Evolutionary conservation across 768 basidiomycete genomes (phyloP), one percentile per base, ranked within the genome.

Genomic region (Hygrophorus pudorinus): DNA sequence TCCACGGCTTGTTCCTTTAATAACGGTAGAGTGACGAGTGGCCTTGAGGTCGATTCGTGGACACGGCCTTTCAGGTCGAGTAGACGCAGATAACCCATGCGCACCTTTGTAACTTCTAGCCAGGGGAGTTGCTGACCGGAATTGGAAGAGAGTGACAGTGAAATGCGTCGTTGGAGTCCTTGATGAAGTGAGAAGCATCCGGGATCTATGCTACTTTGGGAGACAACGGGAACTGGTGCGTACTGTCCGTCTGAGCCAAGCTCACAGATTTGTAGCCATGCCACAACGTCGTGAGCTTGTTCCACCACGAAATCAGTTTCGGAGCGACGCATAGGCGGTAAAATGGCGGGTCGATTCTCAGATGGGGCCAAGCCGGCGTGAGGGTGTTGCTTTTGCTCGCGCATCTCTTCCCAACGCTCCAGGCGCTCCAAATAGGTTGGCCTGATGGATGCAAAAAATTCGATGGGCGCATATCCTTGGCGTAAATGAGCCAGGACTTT

Each of bases 351-450:
- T 34, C 59, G 62, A 50, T 52, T 63, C 37, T 76, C 73, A 29
- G 59, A 48, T n/a, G 62, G 60, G 24, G 58, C 50, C 16, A 65
- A 48, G 43, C 59, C 63, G 37, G 65, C 57, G 34, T 68, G 60
- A 49, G 63, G 65, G 55, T 57, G 65, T 47, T 67, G 63, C 50
- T 77, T 76, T 38, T 84, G 77, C 51, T 97, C 92, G 28, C 91
- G 78, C 70, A 87, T 73, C 57, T 92, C 86, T 56, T 97, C 94
- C 92, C 91, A 96, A 45, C 85, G 76, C 56, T 92, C 90, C 62
- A 97, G 66, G 5, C 90, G 78, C 49, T 89, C 85, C 52, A 98
- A 60, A 61, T 94, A 98, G 12, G 81, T 83, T 11, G 88, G 76
- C 40, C 77, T 79, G 48, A 84, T 70, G 5, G 80, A 72, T 11